These are phyloP conservation scores for Blastocystis sp. DNA, from an alignment of 352 stramenopile genomes.

Conservation along the genomic window DNA sequence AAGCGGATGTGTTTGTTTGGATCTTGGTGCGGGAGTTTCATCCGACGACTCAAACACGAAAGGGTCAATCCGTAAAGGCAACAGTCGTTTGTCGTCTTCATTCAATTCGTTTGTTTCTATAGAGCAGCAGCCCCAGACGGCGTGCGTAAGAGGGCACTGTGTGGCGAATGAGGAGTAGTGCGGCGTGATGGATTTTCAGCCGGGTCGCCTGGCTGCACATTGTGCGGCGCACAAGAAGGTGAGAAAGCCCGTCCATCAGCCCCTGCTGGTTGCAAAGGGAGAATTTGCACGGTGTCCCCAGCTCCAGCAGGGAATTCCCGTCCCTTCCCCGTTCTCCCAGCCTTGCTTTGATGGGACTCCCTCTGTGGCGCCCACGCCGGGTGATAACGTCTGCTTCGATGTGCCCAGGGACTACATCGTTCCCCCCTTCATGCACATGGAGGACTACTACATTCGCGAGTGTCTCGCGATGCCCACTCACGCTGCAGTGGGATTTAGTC, in stretches of 20 bases:
- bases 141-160: neutral
- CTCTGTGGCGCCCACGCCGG: neutral
- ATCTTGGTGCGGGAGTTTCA: neutral
- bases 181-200: neutral
- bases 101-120: neutral
- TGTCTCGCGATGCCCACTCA: neutral
- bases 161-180: neutral
- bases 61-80: neutral
- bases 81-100: neutral
- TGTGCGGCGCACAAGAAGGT: neutral
- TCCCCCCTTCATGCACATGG: neutral
- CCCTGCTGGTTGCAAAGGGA: neutral
- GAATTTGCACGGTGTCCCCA: neutral
- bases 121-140: neutral
- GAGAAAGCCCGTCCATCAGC: neutral
- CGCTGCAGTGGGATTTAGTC: neutral
- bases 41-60: neutral
- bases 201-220: neutral
- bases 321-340: neutral
- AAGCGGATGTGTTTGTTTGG: conserved; percentile 10
- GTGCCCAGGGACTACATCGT: neutral
- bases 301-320: neutral
- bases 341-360: neutral
- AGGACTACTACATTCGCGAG: neutral
- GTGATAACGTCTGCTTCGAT: neutral